Evolutionary conservation across 306 rosid genomes (phyloP), one percentile per base, ranked within the genome.

Genomic region (Quercus robur): DNA sequence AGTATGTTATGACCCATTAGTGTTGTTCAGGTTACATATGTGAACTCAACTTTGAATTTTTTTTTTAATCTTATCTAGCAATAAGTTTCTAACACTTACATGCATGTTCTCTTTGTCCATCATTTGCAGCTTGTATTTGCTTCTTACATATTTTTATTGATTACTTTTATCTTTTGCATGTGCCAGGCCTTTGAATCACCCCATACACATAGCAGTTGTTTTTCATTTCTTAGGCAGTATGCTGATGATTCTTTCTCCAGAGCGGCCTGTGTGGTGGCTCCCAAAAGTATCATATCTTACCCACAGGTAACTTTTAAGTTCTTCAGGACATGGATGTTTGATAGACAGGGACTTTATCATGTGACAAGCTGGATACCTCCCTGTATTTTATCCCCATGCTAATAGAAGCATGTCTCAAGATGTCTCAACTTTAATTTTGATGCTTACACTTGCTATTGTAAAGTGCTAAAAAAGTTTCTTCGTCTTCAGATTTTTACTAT

Each of bases 101-200:
- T 67, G 72, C 25, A 33, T 33, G 52, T 67, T 33, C 19, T 28
- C 35, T 67, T 67, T 28, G 52, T 67, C 55, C 73, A 19, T 76
- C 71, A 67, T 51, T 69, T 84, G 49, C 52, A 67, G 61, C 72
- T 58, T 49, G 14, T 41, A 59, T 76, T 30, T 71, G 54, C 41
- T 74, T 74, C 78, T 58, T 67, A 1, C 77, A 56, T 74, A 33
- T 56, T 33, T 77, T 78, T 31, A 58, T 35, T 31, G 52, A 69
- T 69, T 71, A 70, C 66, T 77, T 63, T 56, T 58, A 54, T 71
- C 55, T 82, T n/a, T 15, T 83, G 14, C 25, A 73, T 84, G 74
- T 80, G 66, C 79, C 86, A 96, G 99, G 99, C 99, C 71, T 96
- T 96, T 75, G 99, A 93, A 84, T 89, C 99, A 30, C 99, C 99